Percentiles rank a stretch among this genome's conserved stretches.
These are phyloP conservation scores for Erodium trifolium DNA, from an alignment of 441 rosid genomes.

Conservation along the genomic window DNA sequence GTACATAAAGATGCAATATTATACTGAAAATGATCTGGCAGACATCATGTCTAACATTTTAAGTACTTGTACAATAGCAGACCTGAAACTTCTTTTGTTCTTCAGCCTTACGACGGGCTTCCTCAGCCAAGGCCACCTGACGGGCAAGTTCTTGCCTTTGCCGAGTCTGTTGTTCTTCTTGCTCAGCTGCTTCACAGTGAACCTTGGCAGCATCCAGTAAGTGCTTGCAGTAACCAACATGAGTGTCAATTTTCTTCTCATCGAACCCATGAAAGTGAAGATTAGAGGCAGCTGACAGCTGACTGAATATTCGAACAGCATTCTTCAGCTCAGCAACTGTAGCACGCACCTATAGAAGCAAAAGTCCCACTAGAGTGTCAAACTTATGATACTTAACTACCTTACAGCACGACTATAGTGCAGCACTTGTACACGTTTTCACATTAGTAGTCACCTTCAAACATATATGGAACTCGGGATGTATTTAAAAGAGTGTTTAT, in stretches of 20 bases:
- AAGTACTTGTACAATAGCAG: conserved; percentile 13
- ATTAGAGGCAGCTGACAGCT: conserved; percentile 86
- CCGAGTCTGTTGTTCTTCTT: conserved; percentile 83
- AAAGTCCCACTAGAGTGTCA: conserved; percentile 19
- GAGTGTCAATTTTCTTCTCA: conserved; percentile 93
- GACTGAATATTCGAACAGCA: conserved; percentile 88
- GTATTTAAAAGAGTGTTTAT: background rate
- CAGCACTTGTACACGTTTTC: background rate
- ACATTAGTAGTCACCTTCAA: background rate
- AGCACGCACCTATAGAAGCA: conserved; percentile 66
- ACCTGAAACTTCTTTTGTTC: conserved; percentile 96
- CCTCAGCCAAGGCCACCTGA: conserved; percentile 95
- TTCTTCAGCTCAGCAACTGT: conserved; percentile 93
- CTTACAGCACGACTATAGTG: conserved; percentile 9
- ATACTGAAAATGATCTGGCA: conserved; percentile 7
- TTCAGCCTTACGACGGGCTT: conserved; percentile 97
- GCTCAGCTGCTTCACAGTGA: conserved; percentile 96
- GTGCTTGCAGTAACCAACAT: conserved; percentile 96
- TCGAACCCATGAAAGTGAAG: conserved; percentile 95
- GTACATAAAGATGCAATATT: conserved; percentile 13
- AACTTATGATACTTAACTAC: background rate
- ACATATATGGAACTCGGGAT: background rate
- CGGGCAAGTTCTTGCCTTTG: conserved; percentile 96
- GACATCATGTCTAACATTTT: conserved; percentile 12
- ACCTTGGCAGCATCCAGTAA: conserved; percentile 88